Base-by-base conservation (phyloP, 805 yeast species). In the Cyberlindnera americana region DNA sequence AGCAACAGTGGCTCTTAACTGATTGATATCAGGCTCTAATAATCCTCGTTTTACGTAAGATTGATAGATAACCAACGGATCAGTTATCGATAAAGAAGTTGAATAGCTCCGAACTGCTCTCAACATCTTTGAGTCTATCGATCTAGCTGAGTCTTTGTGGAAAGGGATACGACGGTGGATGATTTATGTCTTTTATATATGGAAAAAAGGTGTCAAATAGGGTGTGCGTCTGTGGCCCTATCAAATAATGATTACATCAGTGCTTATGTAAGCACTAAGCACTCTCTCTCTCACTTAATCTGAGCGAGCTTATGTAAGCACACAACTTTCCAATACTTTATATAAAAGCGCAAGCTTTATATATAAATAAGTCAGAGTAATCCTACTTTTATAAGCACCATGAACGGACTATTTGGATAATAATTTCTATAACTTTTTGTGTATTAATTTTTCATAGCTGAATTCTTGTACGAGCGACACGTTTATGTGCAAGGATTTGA, bases 401-500 rank as follows among this genome's bases (percentile, higher is more conserved):
- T n/a, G n/a, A n/a, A n/a, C n/a, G n/a, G n/a, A n/a, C n/a, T n/a
- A n/a, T n/a, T n/a, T n/a, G n/a, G n/a, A n/a, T n/a, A n/a, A n/a
- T n/a, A n/a, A n/a, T n/a, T n/a, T n/a, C n/a, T n/a, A n/a, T n/a
- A n/a, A n/a, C n/a, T n/a, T n/a, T n/a, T n/a, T n/a, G n/a, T n/a
- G n/a, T n/a, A n/a, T n/a, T n/a, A n/a, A n/a, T 25, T 25, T 9
- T 25, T 25, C 29, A 42, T 13, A 43, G 37, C 35, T 40, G 35
- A 30, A 41, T 44, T 31, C 50, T 43, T n/a, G 44, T 28, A 15
- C 47, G 41, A 14, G 48, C 44, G 12, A 40, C 81, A 59, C 81
- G 80, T 51, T 70, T 75, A 57, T 80, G 69, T 51, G 81, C 53
- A 49, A 73, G 65, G 16, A 88, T 77, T 64, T 91, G 98, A 51